These are phyloP conservation scores for Termitomyces sp. DNA, from an alignment of 768 basidiomycete genomes.

Conservation along the genomic window DNA sequence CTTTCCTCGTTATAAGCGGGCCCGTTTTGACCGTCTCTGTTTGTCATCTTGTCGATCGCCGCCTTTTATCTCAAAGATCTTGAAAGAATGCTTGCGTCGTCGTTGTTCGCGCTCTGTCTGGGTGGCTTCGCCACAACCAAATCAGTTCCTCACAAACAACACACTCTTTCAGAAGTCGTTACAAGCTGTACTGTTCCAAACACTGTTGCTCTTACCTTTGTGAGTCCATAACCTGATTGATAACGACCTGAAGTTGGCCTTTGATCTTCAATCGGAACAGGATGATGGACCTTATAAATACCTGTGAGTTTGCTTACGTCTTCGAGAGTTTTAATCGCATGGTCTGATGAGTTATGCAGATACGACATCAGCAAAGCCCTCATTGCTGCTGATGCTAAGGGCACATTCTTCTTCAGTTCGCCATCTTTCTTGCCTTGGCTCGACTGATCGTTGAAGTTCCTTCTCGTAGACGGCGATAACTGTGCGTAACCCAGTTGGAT, in stretches of 20 bases:
- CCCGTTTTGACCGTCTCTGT: neutral
- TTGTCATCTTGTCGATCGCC: neutral
- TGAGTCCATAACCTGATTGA: constrained; percentile 10
- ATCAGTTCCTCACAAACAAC: constrained; percentile 10
- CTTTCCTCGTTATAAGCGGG: neutral
- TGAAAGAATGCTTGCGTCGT: neutral
- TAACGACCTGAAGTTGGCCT: neutral
- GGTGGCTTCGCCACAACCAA: neutral
- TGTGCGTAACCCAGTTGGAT: constrained; percentile 20
- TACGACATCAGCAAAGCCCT: constrained; percentile 25
- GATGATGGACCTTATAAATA: constrained; percentile 18
- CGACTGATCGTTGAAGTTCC: neutral
- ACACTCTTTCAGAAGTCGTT: constrained; percentile 23
- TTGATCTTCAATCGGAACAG: constrained; percentile 1
- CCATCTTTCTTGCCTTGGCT: neutral
- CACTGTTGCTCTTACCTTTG: constrained; percentile 32
- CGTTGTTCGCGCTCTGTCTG: neutral
- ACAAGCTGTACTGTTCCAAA: constrained; percentile 28
- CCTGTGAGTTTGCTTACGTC: constrained; percentile 6
- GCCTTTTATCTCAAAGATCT: no score
- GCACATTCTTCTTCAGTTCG: constrained; percentile 31
- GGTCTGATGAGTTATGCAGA: constrained; percentile 4
- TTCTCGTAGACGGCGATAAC: constrained; percentile 31
- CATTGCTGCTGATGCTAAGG: constrained; percentile 29
- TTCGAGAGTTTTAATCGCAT: neutral